Base-by-base conservation (phyloP, 73 alveolate genomes). In the Breviolum minutum region DNA sequence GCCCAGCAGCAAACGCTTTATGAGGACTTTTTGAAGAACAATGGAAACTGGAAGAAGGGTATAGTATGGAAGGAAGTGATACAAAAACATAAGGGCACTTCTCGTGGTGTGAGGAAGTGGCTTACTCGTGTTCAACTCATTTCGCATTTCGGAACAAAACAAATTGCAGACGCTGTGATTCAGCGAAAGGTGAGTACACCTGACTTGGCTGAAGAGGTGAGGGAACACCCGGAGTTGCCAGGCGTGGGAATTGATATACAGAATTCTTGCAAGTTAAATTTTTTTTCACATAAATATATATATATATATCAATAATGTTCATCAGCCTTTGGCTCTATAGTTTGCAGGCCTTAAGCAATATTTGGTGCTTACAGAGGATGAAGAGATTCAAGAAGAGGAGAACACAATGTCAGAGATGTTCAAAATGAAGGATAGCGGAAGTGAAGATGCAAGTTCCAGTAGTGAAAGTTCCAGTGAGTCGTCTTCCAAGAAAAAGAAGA, bases 221-320 rank as follows among this genome's bases (percentile, higher is more conserved):
- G 96, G 3, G 87, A 40, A 4, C 96, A 90, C 27, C 96, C 96
- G 7, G 96, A 90, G 77, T 20, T 68, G 7, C 95, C 95, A 26
- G 83, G 95, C 24, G 12, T 22, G 77, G 77, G 3, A 17, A 9
- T n/a, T 81, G 7, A 24, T 10, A 17, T 8, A 13, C 3, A 32
- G 6, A 13, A n/a, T 27, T 27, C 90, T 32, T 27, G 7, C 20
- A 68, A 68, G 2, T 68, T 17, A 2, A 22, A 17, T 11, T 66
- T 66, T 66, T 11, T 13, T 66, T n/a, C n/a, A n/a, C n/a, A n/a
- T n/a, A 40, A 16, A 77, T 16, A 8, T 24, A 77, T 24, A 19
- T 4, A 20, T 11, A 26, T 26, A 77, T 22, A 24, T 27, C 17
- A 9, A n/a, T n/a, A n/a, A n/a, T n/a, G 10, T 27, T n/a, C 0